Conservation (phyloP, 1,284 basidiomycete species). For the Trametes versicolor region DNA sequence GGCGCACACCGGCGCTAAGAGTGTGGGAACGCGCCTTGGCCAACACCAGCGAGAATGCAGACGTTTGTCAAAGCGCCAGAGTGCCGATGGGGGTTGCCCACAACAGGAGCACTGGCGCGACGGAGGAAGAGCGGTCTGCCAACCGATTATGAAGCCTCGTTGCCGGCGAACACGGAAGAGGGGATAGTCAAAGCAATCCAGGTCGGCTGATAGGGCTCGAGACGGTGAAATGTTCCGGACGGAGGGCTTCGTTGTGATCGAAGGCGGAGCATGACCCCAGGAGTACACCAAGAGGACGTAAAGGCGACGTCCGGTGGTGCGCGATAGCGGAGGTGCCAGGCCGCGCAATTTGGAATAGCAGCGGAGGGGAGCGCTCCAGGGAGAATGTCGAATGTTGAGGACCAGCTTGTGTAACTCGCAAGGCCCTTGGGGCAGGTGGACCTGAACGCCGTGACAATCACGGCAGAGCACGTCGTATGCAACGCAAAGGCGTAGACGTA, state of each 20-base stretch:
- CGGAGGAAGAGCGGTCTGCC: background rate
- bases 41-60: background rate
- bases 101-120: background rate
- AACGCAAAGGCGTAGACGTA: no score
- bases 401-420: no score
- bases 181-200: background rate
- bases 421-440: no score
- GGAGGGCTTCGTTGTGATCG: conserved; percentile 10
- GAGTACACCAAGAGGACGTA: conserved; percentile 7
- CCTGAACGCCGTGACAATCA: no score
- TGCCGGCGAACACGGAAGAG: background rate
- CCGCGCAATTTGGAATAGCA: background rate
- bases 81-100: background rate
- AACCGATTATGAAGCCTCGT: background rate
- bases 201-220: conserved; percentile 7
- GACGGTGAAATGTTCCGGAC: conserved; percentile 11
- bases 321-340: background rate
- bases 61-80: background rate
- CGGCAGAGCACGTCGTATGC: no score
- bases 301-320: background rate
- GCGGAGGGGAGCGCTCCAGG: background rate
- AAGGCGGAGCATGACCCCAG: conserved; percentile 9
- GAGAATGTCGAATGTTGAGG: background rate
- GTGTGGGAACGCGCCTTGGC: background rate
- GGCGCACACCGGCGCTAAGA: conserved; percentile 1